Percentiles rank a stretch among this genome's conserved stretches.
Conservation (phyloP, 208 protist genomes). For the Leishmania mexicana region DNA sequence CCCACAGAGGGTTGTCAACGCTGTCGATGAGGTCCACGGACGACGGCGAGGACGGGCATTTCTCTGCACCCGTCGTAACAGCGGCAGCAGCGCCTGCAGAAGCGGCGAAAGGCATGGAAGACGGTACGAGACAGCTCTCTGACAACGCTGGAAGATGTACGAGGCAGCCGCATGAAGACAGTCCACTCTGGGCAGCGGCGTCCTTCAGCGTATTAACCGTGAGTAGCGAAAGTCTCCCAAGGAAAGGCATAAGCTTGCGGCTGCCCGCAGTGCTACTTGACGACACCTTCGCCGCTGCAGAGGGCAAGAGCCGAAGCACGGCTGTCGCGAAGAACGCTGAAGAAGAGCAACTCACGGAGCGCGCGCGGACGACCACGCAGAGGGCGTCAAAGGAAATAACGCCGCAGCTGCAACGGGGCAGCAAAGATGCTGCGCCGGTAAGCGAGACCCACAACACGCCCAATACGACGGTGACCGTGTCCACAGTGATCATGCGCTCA, state of each 20-base stretch:
- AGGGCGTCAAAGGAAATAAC: conserved; percentile 2
- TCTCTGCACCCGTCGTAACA: not conserved
- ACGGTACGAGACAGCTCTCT: not conserved
- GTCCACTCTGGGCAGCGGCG: not conserved
- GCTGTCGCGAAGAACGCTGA: not conserved
- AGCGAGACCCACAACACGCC: not conserved
- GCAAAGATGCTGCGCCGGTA: not conserved
- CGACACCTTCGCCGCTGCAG: not conserved
- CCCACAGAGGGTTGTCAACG: not conserved
- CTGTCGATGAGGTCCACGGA: conserved; percentile 17
- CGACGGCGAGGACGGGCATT: not conserved
- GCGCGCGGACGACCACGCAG: conserved; percentile 2
- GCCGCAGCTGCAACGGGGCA: not conserved
- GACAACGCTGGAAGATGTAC: not conserved
- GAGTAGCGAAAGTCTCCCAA: not conserved
- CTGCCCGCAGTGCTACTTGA: conserved; percentile 19
- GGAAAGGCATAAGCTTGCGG: conserved; percentile 11
- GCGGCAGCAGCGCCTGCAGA: not conserved
- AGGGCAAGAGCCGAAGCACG: not conserved
- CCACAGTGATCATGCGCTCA: not conserved
- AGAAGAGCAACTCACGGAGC: conserved; percentile 10
- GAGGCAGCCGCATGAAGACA: not conserved
- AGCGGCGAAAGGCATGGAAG: not conserved
- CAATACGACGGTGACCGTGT: not conserved
- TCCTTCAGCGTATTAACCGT: conserved; percentile 2